Base-by-base conservation (phyloP, 129 eudicot species). In the Helichrysum umbraculigerum region DNA sequence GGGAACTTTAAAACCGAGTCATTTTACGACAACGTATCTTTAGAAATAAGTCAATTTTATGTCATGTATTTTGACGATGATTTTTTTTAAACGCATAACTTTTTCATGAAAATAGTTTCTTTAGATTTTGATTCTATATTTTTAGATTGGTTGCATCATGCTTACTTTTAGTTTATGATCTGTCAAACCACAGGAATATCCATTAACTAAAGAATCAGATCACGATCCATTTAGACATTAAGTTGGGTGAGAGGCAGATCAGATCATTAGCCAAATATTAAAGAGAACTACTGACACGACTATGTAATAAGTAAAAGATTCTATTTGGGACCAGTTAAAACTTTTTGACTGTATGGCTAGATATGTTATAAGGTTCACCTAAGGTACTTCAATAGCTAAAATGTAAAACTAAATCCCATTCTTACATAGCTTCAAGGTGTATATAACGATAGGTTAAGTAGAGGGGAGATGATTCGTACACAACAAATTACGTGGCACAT, bases 141-240 rank as follows among this genome's bases (percentile, higher is more conserved):
- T 7, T 56, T 17, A 51, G 17, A 70, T 28, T 17, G 7, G 61
- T 70, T 19, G 52, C 29, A 14, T 56, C 21, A 15, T 6, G 20
- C 32, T 8, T 10, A 35, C 57, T 54, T 71, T 20, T 10, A 35
- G 68, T 54, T 71, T 20, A 54, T 71, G 66, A 56, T n/a, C 52
- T 44, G 4, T 12, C 17, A 12, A 44, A 11, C 52, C 52, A 12
- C 52, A 44, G 2, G 52, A 3, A 44, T 44, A 44, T 44, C 17
- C 32, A 19, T 52, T 11, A 30, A 12, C 51, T 32, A 19, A 69
- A 4, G 34, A 56, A 25, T 52, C 51, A 33, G 6, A 33, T 71
- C 33, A 71, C 35, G 66, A 71, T 19, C 51, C 51, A 54, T 71
- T 32, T 71, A 54, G n/a, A 42, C 7, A 39, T 30, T 28, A 25